Conservation (phyloP, 169 alveolate genomes). For the Plasmodium gallinaceum region DNA sequence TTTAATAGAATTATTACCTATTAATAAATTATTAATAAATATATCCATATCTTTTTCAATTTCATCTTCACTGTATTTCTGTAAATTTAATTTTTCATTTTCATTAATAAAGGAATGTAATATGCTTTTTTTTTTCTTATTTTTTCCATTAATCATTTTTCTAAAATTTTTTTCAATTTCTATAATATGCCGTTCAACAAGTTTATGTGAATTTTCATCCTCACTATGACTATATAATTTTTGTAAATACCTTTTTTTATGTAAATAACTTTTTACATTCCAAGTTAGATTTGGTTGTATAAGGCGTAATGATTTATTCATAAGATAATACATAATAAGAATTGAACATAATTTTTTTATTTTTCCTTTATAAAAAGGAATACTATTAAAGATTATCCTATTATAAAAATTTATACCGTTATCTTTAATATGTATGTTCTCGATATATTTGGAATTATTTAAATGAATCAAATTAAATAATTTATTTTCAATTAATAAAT, state of each 20-base stretch:
- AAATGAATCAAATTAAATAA: slow-evolving; percentile 13
- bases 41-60: slow-evolving; percentile 43
- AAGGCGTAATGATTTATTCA: neutral
- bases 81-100: neutral
- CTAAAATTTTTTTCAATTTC: too few species aligned
- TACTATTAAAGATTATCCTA: slow-evolving; percentile 8
- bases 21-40: neutral
- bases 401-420: neutral
- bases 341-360: slow-evolving; percentile 21
- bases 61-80: neutral
- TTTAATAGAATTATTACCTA: neutral
- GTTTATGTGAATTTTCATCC: neutral
- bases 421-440: neutral
- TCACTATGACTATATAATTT: neutral
- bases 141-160: too few species aligned
- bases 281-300: slow-evolving; percentile 21
- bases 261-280: neutral
- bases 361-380: slow-evolving; percentile 37
- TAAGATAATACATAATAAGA: slow-evolving; percentile 4
- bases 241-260: neutral
- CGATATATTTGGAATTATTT: slow-evolving; percentile 8
- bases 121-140: neutral
- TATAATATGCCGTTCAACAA: too few species aligned
- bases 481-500: slow-evolving; percentile 14
- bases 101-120: neutral